A percentile compares a stretch with the other conserved stretches of the same genome.
These are phyloP conservation scores for Neostapfia colusana DNA, from an alignment of 176 grass and related monocot species.

Conservation along the genomic window DNA sequence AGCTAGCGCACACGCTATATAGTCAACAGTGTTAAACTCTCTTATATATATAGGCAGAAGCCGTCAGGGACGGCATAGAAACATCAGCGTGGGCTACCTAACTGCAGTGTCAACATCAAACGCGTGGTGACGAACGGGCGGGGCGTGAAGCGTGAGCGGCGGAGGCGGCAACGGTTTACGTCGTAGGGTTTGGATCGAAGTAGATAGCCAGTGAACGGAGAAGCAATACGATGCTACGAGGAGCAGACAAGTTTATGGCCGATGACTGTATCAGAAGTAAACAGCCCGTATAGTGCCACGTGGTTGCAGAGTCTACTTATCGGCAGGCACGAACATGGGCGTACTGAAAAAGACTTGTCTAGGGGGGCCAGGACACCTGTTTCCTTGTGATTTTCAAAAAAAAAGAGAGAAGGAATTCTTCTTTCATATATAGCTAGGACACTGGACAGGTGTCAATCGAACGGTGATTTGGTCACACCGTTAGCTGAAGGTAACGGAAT, in stretches of 20 bases:
- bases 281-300: background rate
- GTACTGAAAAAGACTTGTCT: slow-evolving; percentile 19
- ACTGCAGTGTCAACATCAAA: slow-evolving; percentile 45
- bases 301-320: background rate
- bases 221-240: background rate
- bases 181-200: background rate
- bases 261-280: slow-evolving; percentile 3
- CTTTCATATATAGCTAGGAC: too few relatives aligned
- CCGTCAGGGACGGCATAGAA: slow-evolving; percentile 12
- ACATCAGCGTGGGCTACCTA: slow-evolving; percentile 61
- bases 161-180: slow-evolving; percentile 2
- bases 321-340: background rate
- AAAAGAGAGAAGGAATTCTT: too few relatives aligned
- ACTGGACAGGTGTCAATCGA: slow-evolving; percentile 11
- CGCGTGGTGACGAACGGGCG: slow-evolving; percentile 38
- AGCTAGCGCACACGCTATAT: slow-evolving; percentile 1
- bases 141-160: slow-evolving; percentile 32
- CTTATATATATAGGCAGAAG: slow-evolving; percentile 61
- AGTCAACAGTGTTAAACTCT: slow-evolving; percentile 12
- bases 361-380: background rate
- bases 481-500: background rate
- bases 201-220: slow-evolving; percentile 4
- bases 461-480: background rate
- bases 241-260: background rate
- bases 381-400: background rate